Conservation (phyloP, 768 basidiomycete species). For the Xerocomellus intermedius region DNA sequence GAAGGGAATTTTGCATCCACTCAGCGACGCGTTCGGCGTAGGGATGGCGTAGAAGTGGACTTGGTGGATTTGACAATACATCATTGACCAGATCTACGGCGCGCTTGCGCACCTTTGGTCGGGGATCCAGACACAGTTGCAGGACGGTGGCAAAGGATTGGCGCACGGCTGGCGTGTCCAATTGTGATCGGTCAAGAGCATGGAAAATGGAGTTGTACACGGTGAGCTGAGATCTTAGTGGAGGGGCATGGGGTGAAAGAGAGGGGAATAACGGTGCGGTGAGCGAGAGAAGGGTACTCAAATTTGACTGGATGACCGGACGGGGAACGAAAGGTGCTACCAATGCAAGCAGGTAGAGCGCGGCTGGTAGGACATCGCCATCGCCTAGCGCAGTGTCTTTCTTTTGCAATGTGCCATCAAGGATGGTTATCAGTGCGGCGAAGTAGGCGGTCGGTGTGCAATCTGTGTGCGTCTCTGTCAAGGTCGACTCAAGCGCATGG, state of each 20-base stretch:
- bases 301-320: constrained; percentile 78
- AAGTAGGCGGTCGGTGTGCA: constrained; percentile 88
- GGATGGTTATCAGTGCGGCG: constrained; percentile 82
- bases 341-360: constrained; percentile 38
- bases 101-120: constrained; percentile 92
- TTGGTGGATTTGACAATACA: constrained; percentile 71
- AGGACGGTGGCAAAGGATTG: constrained; percentile 86
- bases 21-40: constrained; percentile 80
- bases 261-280: constrained; percentile 78
- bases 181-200: constrained; percentile 67
- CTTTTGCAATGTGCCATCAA: constrained; percentile 74
- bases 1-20: constrained; percentile 68
- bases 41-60: constrained; percentile 78
- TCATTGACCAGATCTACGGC: constrained; percentile 85
- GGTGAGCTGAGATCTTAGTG: constrained; percentile 82
- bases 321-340: constrained; percentile 52
- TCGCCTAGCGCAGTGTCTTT: constrained; percentile 67
- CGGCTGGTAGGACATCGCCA: constrained; percentile 42
- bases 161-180: constrained; percentile 66
- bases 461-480: constrained; percentile 66
- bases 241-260: constrained; percentile 63
- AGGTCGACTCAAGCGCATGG: constrained; percentile 78
- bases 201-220: constrained; percentile 68
- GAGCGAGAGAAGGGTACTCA: constrained; percentile 66
- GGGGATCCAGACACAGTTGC: constrained; percentile 77